Evolutionary conservation across 371 early-diverging fungal genomes (phyloP), one percentile per base, ranked within the genome.

Genomic region (Fennellomyces sp.): DNA sequence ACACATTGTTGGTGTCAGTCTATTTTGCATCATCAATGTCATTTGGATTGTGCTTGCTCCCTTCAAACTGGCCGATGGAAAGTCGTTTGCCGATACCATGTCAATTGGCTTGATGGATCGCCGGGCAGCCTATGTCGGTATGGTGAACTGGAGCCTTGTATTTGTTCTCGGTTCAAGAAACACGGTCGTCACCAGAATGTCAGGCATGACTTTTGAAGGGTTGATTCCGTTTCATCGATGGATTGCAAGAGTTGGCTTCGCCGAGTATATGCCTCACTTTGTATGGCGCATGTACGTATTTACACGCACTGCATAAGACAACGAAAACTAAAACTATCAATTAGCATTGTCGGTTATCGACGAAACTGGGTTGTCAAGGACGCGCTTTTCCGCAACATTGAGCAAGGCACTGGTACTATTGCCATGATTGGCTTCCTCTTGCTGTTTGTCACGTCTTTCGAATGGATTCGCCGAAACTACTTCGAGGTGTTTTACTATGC

Each of bases 141-240:
- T 70, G 68, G 75, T 73, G 48, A 76, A 80, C 36, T 80, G 76
- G 75, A 66, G 72, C 2, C 69, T 74, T 41, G 80, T 76, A n/a
- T 74, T 80, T 56, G 60, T 80, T 17, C 60, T 80, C 5, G 80
- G 73, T 27, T 70, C 76, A 29, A 61, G 80, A 17, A 80, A 80
- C 49, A 70, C 70, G 10, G 48, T 80, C 26, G 42, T 80, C 7
- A 62, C 75, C 7, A 60, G 66, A 25, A 76, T 80, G 71, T 70
- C 71, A 26, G 80, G 80, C 31, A 33, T 76, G 13, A 70, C 75
- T 10, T 75, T 76, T 63, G 77, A 80, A 60, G 65, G 66, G 2
- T 39, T 80, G 8, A 64, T 80, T 30, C 80, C 80, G 19, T 80
- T 63, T 53, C 80, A 80, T 66, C 80, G 80, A 4, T 74, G 75